These are phyloP conservation scores for Pseudozyma tsukubaensis DNA, from an alignment of 1,284 basidiomycete genomes.

Conservation along the genomic window DNA sequence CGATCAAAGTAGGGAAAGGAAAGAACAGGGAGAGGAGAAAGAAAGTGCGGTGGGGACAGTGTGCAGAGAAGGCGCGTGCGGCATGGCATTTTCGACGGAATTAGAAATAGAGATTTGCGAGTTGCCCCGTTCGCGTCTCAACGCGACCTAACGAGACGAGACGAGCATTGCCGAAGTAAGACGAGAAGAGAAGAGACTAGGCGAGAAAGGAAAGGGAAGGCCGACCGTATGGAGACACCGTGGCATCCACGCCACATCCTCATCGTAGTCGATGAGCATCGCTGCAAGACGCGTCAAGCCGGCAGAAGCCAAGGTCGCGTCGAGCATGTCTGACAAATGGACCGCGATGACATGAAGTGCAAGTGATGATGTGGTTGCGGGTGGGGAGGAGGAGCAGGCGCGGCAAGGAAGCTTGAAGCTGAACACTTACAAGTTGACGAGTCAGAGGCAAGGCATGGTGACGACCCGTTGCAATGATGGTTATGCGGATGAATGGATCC, in stretches of 20 bases:
- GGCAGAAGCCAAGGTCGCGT: too few relatives aligned
- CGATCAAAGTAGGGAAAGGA: not conserved
- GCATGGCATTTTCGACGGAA: constrained; percentile 5
- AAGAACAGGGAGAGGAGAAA: not conserved
- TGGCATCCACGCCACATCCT: too few relatives aligned
- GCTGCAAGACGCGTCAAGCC: too few relatives aligned
- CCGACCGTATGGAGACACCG: constrained; percentile 2
- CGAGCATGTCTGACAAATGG: too few relatives aligned
- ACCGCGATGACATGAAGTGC: too few relatives aligned
- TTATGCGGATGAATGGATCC: too few relatives aligned
- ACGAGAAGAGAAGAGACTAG: not conserved
- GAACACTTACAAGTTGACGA: constrained; percentile 9
- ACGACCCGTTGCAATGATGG: constrained; percentile 1
- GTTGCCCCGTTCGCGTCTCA: constrained; percentile 36
- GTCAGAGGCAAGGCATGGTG: constrained; percentile 2
- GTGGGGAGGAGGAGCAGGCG: not conserved
- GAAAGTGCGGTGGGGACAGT: not conserved
- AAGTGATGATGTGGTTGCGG: too few relatives aligned
- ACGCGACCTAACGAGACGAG: constrained; percentile 5
- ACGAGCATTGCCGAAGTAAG: not conserved
- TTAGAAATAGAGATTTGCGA: constrained; percentile 15
- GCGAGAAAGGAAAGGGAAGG: not conserved
- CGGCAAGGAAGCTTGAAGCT: not conserved
- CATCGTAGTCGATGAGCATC: too few relatives aligned
- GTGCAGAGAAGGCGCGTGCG: constrained; percentile 5